Evolutionary conservation across 148 eudicot species (phyloP).

Genomic region (Chenopodium berlandieri): DNA sequence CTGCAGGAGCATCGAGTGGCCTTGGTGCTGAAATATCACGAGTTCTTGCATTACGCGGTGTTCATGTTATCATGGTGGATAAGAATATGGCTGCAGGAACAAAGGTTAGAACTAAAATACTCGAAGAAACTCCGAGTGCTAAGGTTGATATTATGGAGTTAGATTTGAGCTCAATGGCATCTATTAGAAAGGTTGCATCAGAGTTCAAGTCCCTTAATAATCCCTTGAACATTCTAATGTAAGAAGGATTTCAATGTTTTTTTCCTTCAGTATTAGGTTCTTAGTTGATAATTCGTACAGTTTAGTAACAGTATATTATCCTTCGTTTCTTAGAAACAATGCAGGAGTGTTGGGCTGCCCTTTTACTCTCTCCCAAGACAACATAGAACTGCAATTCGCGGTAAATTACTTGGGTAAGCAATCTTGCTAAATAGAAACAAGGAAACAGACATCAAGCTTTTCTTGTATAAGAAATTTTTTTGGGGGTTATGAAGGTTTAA

Average conservation of each 20-base stretch:
- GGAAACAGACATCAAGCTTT: no score
- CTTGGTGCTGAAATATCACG: slow-evolving; percentile 80
- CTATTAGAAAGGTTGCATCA: slow-evolving; percentile 63
- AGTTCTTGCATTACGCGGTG: slow-evolving; percentile 64
- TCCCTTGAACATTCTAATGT: slow-evolving; percentile 74
- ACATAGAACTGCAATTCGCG: slow-evolving; percentile 84
- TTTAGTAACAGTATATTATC: no score
- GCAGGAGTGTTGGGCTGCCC: slow-evolving; percentile 86
- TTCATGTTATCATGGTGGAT: slow-evolving; percentile 72
- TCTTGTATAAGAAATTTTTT: no score
- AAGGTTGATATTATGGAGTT: slow-evolving; percentile 75
- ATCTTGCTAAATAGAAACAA: neutral
- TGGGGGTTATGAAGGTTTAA: no score
- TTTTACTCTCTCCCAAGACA: slow-evolving; percentile 69
- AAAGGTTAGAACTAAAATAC: slow-evolving; percentile 47
- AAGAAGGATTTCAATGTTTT: neutral
- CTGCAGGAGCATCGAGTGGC: slow-evolving; percentile 80
- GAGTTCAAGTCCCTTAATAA: slow-evolving; percentile 48
- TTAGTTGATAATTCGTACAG: neutral
- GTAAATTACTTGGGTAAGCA: slow-evolving; percentile 69
- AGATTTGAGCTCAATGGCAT: slow-evolving; percentile 70
- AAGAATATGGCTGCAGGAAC: slow-evolving; percentile 56
- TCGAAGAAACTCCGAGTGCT: slow-evolving; percentile 58
- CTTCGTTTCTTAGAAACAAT: slow-evolving; percentile 47
- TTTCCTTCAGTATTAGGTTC: neutral